phyloP scores from a whole-genome alignment of 1,284 basidiomycete species.

The Malassezia sympodialis region DNA sequence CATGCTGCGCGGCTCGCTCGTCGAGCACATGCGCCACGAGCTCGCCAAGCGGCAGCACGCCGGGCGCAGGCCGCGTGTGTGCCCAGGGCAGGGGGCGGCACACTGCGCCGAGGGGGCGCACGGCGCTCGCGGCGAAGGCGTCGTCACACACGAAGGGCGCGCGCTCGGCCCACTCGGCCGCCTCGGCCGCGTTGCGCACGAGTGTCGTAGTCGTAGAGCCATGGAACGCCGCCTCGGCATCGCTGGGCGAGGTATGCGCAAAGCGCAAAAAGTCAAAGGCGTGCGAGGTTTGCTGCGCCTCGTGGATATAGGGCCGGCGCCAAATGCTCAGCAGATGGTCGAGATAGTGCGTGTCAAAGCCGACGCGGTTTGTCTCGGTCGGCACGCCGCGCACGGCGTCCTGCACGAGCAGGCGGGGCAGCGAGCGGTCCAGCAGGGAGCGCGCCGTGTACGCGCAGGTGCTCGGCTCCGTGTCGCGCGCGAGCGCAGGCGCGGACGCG shows the following conservation, averaged over 20 bases:
- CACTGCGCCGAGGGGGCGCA: slow-evolving; percentile 48
- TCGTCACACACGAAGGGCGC: slow-evolving; percentile 53
- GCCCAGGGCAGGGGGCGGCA: slow-evolving; percentile 38
- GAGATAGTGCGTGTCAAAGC: slow-evolving; percentile 59
- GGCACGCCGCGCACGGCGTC: slow-evolving; percentile 67
- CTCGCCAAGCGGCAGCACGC: slow-evolving; percentile 56
- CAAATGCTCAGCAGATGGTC: slow-evolving; percentile 79
- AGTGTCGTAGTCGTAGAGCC: slow-evolving; percentile 53
- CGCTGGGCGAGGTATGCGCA: slow-evolving; percentile 57
- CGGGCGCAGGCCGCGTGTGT: slow-evolving; percentile 35
- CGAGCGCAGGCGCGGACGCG: slow-evolving; percentile 67
- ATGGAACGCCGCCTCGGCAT: slow-evolving; percentile 58
- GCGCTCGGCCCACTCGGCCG: slow-evolving; percentile 22
- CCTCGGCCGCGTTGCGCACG: slow-evolving; percentile 50
- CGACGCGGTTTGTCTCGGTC: slow-evolving; percentile 55
- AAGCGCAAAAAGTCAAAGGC: slow-evolving; percentile 69
- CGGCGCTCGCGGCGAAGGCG: slow-evolving; percentile 54
- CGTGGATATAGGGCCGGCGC: slow-evolving; percentile 68
- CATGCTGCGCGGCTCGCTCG: slow-evolving; percentile 69
- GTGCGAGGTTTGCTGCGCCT: slow-evolving; percentile 53
- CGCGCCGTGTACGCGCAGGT: slow-evolving; percentile 69
- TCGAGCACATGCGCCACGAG: slow-evolving; percentile 61
- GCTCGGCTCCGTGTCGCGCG: slow-evolving; percentile 74
- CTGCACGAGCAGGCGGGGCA: slow-evolving; percentile 69
- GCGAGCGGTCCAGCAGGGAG: slow-evolving; percentile 68